phyloP scores from a whole-genome alignment of 352 stramenopile species.

The Elongisporangium prolatum region DNA sequence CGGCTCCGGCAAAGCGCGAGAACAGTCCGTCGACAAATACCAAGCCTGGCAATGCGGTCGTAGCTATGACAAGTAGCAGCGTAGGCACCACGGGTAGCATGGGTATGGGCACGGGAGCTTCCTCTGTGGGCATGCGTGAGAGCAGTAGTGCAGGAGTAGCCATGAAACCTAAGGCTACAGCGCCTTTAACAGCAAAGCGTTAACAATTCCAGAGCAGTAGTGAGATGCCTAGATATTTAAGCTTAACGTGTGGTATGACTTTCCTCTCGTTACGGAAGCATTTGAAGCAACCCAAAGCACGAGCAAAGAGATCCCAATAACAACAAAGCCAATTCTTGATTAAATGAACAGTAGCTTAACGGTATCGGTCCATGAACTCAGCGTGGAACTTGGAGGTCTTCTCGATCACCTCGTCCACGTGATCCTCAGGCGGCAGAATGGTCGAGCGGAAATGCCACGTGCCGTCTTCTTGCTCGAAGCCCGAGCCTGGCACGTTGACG shows the following conservation, averaged over 20 bases:
- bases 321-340: background rate
- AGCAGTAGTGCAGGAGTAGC: slow-evolving; percentile 11
- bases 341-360: slow-evolving; percentile 48
- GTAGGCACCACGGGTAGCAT: slow-evolving; percentile 6
- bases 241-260: background rate
- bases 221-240: background rate
- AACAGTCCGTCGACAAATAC: slow-evolving; percentile 47
- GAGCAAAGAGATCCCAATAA: slow-evolving; percentile 1
- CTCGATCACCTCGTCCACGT: slow-evolving; percentile 93
- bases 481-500: slow-evolving; percentile 96
- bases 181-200: slow-evolving; percentile 19
- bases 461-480: slow-evolving; percentile 95
- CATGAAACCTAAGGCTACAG: slow-evolving; percentile 28
- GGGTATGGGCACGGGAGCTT: slow-evolving; percentile 4
- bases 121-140: slow-evolving; percentile 13
- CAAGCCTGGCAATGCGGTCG: slow-evolving; percentile 28
- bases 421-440: slow-evolving; percentile 96
- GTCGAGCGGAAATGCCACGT: slow-evolving; percentile 99
- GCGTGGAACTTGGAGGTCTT: slow-evolving; percentile 94
- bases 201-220: slow-evolving; percentile 1
- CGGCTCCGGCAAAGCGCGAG: slow-evolving; percentile 63
- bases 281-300: background rate
- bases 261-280: background rate
- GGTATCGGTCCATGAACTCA: slow-evolving; percentile 95
- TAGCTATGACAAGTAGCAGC: slow-evolving; percentile 2